Percentiles rank a stretch among this genome's conserved stretches.
phyloP scores from a whole-genome alignment of 2,329 filamentous ascomycete species.

The Sporothrix pseudoabietina region DNA sequence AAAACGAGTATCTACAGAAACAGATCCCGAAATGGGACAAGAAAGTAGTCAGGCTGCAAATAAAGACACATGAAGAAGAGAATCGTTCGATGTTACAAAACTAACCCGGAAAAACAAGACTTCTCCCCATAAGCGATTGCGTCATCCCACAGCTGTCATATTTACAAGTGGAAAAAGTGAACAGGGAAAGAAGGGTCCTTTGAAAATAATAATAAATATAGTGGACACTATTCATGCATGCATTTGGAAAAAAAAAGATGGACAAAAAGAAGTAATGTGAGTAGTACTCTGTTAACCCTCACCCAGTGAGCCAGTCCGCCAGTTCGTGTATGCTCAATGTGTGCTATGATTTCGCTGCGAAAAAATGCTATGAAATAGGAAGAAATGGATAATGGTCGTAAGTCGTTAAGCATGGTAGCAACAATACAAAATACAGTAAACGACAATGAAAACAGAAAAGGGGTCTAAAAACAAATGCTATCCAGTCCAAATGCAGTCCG shows the following conservation, averaged over 20 bases:
- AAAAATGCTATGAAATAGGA: conserved; percentile 12
- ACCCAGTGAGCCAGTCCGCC: conserved; percentile 7
- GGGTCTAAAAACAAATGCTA: neutral
- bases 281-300: neutral
- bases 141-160: conserved; percentile 19
- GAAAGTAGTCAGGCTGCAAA: neutral
- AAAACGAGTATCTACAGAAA: neutral
- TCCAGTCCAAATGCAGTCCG: neutral
- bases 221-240: neutral
- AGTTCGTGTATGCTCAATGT: neutral
- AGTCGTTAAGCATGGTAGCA: neutral
- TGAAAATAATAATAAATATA: neutral
- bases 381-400: neutral
- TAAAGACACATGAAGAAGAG: neutral
- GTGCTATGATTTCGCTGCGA: neutral
- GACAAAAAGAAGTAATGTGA: neutral
- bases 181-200: neutral
- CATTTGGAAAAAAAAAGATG: neutral
- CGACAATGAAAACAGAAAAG: neutral
- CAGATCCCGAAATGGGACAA: neutral
- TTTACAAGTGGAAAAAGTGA: conserved; percentile 5
- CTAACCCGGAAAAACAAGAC: neutral
- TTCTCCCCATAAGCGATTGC: neutral
- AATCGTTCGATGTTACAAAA: neutral
- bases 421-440: conserved; percentile 8